Evolutionary conservation across 768 basidiomycete genomes (phyloP), one percentile per base, ranked within the genome.

Genomic region (Boletus rufocinnamomeus): DNA sequence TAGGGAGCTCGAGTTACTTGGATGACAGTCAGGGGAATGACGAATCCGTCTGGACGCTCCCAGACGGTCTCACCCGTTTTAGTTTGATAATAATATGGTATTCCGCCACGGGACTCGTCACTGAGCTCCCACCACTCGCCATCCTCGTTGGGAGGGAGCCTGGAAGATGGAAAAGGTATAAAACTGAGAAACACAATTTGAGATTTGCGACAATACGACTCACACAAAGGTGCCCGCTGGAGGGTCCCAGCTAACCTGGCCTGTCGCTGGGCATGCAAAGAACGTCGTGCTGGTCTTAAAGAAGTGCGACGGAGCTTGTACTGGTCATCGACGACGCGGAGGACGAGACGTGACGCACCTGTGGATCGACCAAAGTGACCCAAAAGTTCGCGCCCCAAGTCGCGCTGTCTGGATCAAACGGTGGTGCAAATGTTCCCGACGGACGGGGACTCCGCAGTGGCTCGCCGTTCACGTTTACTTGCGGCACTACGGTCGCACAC

Each of bases 111-210:
- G 46, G 86, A 83, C 38, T 93, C 89, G 70, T 98, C 95, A 46
- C 79, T 79, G 58, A 97, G 81, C 73, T 97, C 95, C 95, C 95
- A 98, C 94, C 95, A 97, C 71, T 96, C 93, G 43, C 95, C 94
- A 45, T 91, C 85, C 5, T 83, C 80, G 63, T 80, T 89, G 6
- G 92, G 89, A 48, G 95, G 95, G 46, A 95, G 78, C 50, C 92
- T 93, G 65, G 7, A 68, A 30, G 34, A 46, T 14, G 8, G 14
- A 23, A 32, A 45, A 4, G 25, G 23, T 38, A 38, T 38, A 59
- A 59, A 61, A 43, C 17, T 54, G 38, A 69, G 61, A 59, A 49
- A 45, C 55, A 17, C 17, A 27, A 65, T 61, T 64, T 61, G 58
- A 68, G 65, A 63, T 47, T 23, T n/a, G 57, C 2, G 30, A 60